Conservation (phyloP, 768 basidiomycete species). For the Crassisporium funariophilum region DNA sequence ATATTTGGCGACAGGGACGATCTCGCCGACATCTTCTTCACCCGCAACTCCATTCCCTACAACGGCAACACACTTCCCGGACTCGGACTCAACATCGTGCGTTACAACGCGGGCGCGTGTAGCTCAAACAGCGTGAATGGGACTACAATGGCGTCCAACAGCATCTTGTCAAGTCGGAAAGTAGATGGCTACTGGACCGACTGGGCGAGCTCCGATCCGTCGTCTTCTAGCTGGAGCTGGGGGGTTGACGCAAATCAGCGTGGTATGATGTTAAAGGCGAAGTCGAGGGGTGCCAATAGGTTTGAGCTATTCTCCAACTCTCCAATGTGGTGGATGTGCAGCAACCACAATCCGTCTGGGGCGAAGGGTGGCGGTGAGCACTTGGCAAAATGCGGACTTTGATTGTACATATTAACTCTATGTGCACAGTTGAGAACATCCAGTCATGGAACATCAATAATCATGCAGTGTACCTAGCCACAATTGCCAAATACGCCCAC, state of each 20-base stretch:
- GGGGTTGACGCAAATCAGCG: constrained; percentile 16
- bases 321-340: constrained; percentile 22
- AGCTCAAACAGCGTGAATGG: constrained; percentile 18
- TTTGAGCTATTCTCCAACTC: constrained; percentile 21
- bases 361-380: constrained; percentile 9
- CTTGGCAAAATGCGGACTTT: too few relatives aligned
- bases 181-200: constrained; percentile 19
- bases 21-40: constrained; percentile 20
- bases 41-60: constrained; percentile 6
- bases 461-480: constrained; percentile 17
- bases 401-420: not conserved
- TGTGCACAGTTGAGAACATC: constrained; percentile 14
- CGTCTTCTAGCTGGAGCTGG: constrained; percentile 21
- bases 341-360: constrained; percentile 18
- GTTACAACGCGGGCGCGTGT: constrained; percentile 18
- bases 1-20: constrained; percentile 15
- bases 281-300: constrained; percentile 13
- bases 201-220: constrained; percentile 15
- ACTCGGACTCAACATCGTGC: constrained; percentile 17
- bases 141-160: constrained; percentile 13
- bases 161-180: constrained; percentile 13
- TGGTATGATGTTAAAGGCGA: constrained; percentile 14
- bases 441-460: constrained; percentile 19
- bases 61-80: constrained; percentile 14
- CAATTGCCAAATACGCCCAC: constrained; percentile 18